Percentiles rank a stretch among this genome's conserved stretches.
Conservation (phyloP, 1,284 basidiomycete species). For the Singerocomus rubriflavus region DNA sequence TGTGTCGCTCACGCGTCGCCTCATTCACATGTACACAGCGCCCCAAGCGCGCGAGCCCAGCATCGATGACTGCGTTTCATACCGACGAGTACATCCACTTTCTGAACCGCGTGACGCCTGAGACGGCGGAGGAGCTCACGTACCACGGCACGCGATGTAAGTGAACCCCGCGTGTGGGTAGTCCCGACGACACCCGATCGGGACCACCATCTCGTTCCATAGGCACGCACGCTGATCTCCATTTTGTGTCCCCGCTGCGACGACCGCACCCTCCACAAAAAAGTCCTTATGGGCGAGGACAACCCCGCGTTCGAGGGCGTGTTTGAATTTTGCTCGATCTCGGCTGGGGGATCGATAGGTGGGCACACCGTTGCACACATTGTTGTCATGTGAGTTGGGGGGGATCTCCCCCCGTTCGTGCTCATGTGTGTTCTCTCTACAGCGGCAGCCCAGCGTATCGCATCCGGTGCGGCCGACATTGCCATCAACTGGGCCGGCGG, state of each 20-base stretch:
- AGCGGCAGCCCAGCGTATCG: constrained; percentile 83
- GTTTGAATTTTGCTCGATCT: constrained; percentile 97
- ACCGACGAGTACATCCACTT: constrained; percentile 98
- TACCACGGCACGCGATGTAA: constrained; percentile 80
- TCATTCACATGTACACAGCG: too few relatives aligned
- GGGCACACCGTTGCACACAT: too few relatives aligned
- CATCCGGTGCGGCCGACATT: constrained; percentile 86
- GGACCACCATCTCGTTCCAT: too few relatives aligned
- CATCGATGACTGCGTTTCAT: constrained; percentile 91
- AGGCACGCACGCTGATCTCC: too few relatives aligned
- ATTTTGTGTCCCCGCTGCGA: too few relatives aligned
- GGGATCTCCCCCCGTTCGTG: too few relatives aligned
- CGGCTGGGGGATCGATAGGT: constrained; percentile 91
- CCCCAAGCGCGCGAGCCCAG: constrained; percentile 77
- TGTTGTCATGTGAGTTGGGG: too few relatives aligned
- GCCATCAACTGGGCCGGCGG: constrained; percentile 99
- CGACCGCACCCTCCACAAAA: too few relatives aligned
- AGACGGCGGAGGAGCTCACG: constrained; percentile 82
- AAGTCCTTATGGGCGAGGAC: constrained; percentile 92
- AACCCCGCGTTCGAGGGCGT: constrained; percentile 96
- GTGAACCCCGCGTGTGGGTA: too few relatives aligned
- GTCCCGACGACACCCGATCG: too few relatives aligned
- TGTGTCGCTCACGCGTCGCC: too few relatives aligned
- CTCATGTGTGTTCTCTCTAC: constrained; percentile 45
- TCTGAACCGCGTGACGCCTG: constrained; percentile 82